Percentiles rank a stretch among this genome's conserved stretches.
Conservation (phyloP, 768 basidiomycete genomes). For the Serendipita sp. region DNA sequence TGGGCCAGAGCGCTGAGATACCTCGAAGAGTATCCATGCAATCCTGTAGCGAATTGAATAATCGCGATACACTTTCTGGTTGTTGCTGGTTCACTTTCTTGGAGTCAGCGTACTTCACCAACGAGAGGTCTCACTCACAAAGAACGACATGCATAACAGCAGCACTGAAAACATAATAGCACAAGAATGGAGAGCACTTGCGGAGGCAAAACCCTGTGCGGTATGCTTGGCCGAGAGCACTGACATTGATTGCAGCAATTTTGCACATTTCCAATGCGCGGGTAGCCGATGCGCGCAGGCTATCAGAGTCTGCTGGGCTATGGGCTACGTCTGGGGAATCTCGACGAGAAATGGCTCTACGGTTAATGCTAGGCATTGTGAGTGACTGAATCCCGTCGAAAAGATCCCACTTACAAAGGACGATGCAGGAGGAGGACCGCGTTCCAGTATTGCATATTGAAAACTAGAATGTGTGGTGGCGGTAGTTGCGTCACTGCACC, state of each 20-base stretch:
- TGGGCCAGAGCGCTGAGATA: conserved; percentile 59
- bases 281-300: conserved; percentile 36
- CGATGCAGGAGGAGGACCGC: conserved; percentile 59
- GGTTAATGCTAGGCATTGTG: neutral
- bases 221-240: conserved; percentile 46
- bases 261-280: conserved; percentile 58
- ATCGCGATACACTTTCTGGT: conserved; percentile 56
- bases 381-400: neutral
- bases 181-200: conserved; percentile 46
- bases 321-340: conserved; percentile 1
- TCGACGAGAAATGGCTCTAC: conserved; percentile 1
- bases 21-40: conserved; percentile 46
- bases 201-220: conserved; percentile 46
- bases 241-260: conserved; percentile 55
- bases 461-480: conserved; percentile 47
- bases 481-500: conserved; percentile 23
- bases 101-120: neutral
- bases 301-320: conserved; percentile 6
- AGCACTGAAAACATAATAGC: conserved; percentile 53
- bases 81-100: conserved; percentile 44
- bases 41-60: conserved; percentile 41
- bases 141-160: conserved; percentile 72
- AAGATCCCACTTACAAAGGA: conserved; percentile 44
- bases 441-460: conserved; percentile 66
- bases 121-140: conserved; percentile 27